A percentile compares a stretch with the other conserved stretches of the same genome.
Conservation (phyloP, 768 basidiomycete genomes). For the Mycena filopes region DNA sequence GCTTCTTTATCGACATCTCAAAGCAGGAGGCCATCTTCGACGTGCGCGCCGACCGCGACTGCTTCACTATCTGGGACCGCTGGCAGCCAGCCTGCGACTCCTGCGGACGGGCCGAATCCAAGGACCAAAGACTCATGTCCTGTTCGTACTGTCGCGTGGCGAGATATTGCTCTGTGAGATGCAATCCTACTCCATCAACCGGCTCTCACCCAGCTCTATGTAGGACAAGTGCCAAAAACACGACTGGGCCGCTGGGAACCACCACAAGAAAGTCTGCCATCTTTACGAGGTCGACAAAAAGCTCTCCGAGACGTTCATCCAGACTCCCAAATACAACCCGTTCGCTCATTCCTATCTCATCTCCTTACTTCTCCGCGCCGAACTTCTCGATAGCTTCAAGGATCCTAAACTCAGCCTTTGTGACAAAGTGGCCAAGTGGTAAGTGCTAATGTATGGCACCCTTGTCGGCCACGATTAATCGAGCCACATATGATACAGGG, state of each 20-base stretch:
- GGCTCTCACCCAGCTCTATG: background rate
- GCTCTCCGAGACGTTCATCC: background rate
- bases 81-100: slow-evolving; percentile 8
- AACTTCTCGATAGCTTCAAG: background rate
- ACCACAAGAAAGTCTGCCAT: slow-evolving; percentile 9
- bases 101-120: slow-evolving; percentile 7
- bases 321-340: background rate
- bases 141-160: background rate
- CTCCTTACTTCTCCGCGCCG: background rate
- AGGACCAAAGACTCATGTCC: background rate
- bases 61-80: slow-evolving; percentile 5
- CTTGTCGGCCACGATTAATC: background rate
- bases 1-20: no score
- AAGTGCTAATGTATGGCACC: background rate
- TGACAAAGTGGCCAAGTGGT: background rate
- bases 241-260: background rate
- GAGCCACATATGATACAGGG: background rate
- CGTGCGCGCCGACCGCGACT: background rate
- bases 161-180: slow-evolving; percentile 12
- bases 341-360: background rate
- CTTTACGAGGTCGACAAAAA: slow-evolving; percentile 9
- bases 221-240: slow-evolving; percentile 2
- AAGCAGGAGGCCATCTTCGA: background rate
- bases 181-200: background rate
- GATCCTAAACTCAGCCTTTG: background rate